A percentile compares a stretch with the other conserved stretches of the same genome.
These are phyloP conservation scores for Starmerella geochares DNA, from an alignment of 805 yeast species.

Conservation along the genomic window DNA sequence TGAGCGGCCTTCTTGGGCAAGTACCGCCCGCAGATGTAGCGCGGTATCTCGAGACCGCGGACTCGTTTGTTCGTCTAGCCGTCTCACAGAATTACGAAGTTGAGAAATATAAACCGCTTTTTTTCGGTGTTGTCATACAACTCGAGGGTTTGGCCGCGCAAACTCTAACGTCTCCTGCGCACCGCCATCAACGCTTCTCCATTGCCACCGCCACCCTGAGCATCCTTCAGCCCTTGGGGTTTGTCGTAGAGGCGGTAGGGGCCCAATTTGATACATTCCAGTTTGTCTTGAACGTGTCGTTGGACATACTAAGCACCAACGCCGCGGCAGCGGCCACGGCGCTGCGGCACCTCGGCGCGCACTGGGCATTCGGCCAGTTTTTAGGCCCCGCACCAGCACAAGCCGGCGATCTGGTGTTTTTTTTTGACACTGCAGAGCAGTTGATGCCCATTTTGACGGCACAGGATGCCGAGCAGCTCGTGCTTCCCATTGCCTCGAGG, in stretches of 20 bases:
- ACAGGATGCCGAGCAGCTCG: slow-evolving; percentile 9
- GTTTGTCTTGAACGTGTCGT: slow-evolving; percentile 16
- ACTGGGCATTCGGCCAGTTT: slow-evolving; percentile 14
- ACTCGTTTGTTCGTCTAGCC: slow-evolving; percentile 11
- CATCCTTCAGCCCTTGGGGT: slow-evolving; percentile 22
- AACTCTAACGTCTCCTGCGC: neutral
- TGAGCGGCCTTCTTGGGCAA: slow-evolving; percentile 7
- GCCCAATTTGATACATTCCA: slow-evolving; percentile 20
- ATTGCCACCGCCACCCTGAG: slow-evolving; percentile 9
- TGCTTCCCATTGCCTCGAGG: slow-evolving; percentile 16
- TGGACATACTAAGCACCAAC: slow-evolving; percentile 17
- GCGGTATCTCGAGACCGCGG: slow-evolving; percentile 4
- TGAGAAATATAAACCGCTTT: slow-evolving; percentile 13
- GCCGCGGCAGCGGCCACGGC: slow-evolving; percentile 2
- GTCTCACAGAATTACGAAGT: slow-evolving; percentile 3
- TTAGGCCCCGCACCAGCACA: slow-evolving; percentile 1
- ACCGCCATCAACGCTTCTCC: neutral
- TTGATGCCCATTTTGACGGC: slow-evolving; percentile 17
- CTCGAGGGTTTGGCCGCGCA: slow-evolving; percentile 21
- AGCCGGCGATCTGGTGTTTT: slow-evolving; percentile 21
- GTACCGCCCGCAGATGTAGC: neutral
- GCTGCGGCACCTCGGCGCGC: slow-evolving; percentile 6
- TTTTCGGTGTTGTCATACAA: slow-evolving; percentile 22
- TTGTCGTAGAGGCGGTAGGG: slow-evolving; percentile 17
- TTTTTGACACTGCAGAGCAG: slow-evolving; percentile 20